Evolutionary conservation across 2,329 filamentous ascomycete genomes (phyloP), one percentile per base, ranked within the genome.

Genomic region (Colletotrichum cuscutae): DNA sequence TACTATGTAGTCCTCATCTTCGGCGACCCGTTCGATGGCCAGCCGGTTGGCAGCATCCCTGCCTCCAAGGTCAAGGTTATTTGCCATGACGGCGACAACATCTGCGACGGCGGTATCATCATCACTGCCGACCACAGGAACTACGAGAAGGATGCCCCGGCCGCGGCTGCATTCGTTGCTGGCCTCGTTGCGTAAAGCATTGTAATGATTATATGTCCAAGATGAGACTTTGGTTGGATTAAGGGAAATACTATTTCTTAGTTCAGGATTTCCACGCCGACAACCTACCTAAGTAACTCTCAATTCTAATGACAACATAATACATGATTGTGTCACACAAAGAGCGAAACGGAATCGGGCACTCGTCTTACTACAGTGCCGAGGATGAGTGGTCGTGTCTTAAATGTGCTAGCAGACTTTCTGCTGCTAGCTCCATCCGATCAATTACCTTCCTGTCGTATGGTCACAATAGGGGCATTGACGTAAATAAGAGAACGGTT

Each of bases 61-160:
- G 68, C 68, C 3, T 59, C 67, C 22, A 61, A 53, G 65, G 73
- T 68, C 7, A 74, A 62, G 8, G 75, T 82, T 49, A 77, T 82
- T 72, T 82, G 80, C 76, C 80, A 80, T 70, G 6, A 66, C 12
- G 81, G 81, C 3, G 81, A 82, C 72, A 76, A 75, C 68, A 80
- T 82, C 66, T 82, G 81, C 72, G 64, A 75, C 2, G 79, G 79
- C 1, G 77, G 76, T 28, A 77, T 74, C 37, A 69, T 78, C 37
- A 78, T 81, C 24, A 79, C 76, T 9, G 46, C 75, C 4, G 76
- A 74, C 4, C 79, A 81, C 71, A 73, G 76, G 54, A 77, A 76
- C 22, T 81, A 81, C 61, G 75, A 78, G 68, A 32, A 77, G 37
- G 78, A 82, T 63, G 80, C 80, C 8, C 61, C 71, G 7, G 70